Conservation (phyloP, 331 rosid species). For the Rhamnella rubrinervis region DNA sequence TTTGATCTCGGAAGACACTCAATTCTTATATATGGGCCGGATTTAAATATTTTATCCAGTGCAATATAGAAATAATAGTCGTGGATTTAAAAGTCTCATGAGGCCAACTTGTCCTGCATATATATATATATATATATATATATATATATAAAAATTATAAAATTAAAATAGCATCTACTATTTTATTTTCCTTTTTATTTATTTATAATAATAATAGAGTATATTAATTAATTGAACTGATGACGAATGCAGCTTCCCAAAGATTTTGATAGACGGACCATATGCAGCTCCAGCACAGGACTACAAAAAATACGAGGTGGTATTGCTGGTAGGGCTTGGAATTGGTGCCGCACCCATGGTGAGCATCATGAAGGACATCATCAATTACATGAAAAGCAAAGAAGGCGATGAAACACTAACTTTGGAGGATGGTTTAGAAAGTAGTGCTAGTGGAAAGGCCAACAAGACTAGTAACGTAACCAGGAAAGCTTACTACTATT, state of each 20-base stretch:
- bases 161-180: too few relatives aligned
- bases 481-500: conserved; percentile 68
- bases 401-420: conserved; percentile 3
- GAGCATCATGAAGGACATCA: conserved; percentile 79
- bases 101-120: conserved; percentile 14
- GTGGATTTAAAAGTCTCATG: too few relatives aligned
- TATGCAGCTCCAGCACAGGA: conserved; percentile 45
- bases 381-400: conserved; percentile 35
- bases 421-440: conserved; percentile 7
- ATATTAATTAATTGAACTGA: too few relatives aligned
- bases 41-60: too few relatives aligned
- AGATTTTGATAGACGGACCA: conserved; percentile 45
- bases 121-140: background rate
- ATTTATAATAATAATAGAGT: too few relatives aligned
- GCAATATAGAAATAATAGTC: too few relatives aligned
- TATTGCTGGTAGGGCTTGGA: conserved; percentile 72
- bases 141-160: background rate
- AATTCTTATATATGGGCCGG: too few relatives aligned
- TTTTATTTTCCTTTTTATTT: too few relatives aligned
- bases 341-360: conserved; percentile 95
- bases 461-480: conserved; percentile 20
- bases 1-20: too few relatives aligned
- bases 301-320: conserved; percentile 85
- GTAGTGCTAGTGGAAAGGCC: conserved; percentile 10
- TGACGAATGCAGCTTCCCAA: conserved; percentile 34